These are phyloP conservation scores for Xerocomus brunneocitrinus DNA, from an alignment of 768 basidiomycete species.

Conservation along the genomic window DNA sequence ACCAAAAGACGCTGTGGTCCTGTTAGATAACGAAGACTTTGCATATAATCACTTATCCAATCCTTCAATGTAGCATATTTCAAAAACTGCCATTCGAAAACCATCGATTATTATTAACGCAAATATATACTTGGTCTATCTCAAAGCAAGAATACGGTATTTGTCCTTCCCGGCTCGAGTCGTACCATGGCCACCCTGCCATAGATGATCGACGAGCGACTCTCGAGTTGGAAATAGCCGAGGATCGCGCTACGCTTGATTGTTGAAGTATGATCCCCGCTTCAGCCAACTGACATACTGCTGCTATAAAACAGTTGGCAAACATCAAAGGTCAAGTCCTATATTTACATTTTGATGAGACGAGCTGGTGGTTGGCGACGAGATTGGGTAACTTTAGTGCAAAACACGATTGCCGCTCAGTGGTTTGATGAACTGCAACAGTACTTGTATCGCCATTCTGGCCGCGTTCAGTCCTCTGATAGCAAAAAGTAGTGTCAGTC, in stretches of 20 bases:
- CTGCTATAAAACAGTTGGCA: constrained; percentile 41
- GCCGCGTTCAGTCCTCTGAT: too few species aligned
- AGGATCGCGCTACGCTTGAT: constrained; percentile 46
- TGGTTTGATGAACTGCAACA: too few species aligned
- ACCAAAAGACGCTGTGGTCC: too few species aligned
- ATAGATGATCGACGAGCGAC: constrained; percentile 50
- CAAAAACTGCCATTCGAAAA: background rate
- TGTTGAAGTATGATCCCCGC: constrained; percentile 73
- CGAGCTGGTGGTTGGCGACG: constrained; percentile 52
- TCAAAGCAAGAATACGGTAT: constrained; percentile 48
- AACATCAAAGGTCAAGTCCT: background rate
- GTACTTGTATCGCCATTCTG: too few species aligned
- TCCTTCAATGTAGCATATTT: background rate
- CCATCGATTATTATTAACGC: background rate
- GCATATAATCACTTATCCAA: too few species aligned
- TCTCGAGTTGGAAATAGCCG: constrained; percentile 35
- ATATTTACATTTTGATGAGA: constrained; percentile 61
- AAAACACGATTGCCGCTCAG: constrained; percentile 36
- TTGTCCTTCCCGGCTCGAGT: constrained; percentile 76
- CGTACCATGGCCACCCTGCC: constrained; percentile 63
- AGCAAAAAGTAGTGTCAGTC: too few species aligned
- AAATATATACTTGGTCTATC: constrained; percentile 4
- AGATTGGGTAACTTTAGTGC: constrained; percentile 55
- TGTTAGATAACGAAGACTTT: too few species aligned
- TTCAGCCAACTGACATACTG: constrained; percentile 57